Base-by-base conservation (phyloP, 768 basidiomycete genomes). In the Polyporus arcularius region DNA sequence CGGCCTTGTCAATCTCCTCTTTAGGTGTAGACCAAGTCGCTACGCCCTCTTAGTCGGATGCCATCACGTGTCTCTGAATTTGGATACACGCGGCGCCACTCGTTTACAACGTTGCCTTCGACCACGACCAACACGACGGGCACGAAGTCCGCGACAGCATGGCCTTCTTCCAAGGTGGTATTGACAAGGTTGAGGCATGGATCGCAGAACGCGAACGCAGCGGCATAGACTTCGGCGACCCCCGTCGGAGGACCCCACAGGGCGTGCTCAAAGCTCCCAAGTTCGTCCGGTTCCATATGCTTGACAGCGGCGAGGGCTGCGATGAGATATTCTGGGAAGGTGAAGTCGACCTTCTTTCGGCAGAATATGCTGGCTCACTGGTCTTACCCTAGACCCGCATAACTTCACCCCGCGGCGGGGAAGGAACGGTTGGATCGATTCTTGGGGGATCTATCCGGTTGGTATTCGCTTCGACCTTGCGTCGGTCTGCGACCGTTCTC, bases 251-350 rank as follows among this genome's bases (percentile, higher is more conserved):
- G n/a, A 61, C 60, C 15, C 60, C 55, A 12, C 16, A 28, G 2
- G 54, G 54, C 10, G 50, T 18, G 7, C 40, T 50, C n/a, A 56
- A 46, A 48, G 42, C 46, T n/a, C 60, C 60, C 10, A 56, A 57
- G 35, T 61, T 51, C 26, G 49, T 61, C 18, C 43, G 28, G 21
- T 61, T 61, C 32, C 54, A 56, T 14, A n/a, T 35, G 4, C n/a
- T 45, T 6, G 60, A 61, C 32, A 7, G 26, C 14, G 60, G 51
- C 16, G 12, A 31, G 14, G 48, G 48, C n/a, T 51, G 38, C 18
- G 55, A 57, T 38, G 60, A 61, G 11, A 53, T 61, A n/a, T 57
- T 61, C 21, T 61, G 54, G 60, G 60, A 57, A 41, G 60, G 60
- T 61, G 18, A 9, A n/a, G 0, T 8, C 9, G 43, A 45, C 21